phyloP scores from a whole-genome alignment of 2,329 filamentous ascomycete genomes.

The Scytalidium lignicola region DNA sequence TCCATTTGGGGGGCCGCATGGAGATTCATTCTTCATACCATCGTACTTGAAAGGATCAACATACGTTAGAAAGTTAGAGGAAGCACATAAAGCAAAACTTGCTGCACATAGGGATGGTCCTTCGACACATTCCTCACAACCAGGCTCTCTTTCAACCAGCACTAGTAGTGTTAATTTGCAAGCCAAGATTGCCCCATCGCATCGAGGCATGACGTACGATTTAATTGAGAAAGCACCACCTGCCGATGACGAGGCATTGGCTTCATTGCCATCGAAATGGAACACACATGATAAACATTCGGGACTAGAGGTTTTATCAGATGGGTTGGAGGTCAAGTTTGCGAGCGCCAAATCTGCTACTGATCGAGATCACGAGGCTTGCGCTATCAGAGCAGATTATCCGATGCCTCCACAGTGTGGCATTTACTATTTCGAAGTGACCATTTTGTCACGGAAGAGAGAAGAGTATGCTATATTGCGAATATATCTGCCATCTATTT shows the following conservation, averaged over 20 bases:
- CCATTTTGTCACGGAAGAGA: constrained; percentile 60
- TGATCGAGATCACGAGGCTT: constrained; percentile 68
- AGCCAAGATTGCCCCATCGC: constrained; percentile 53
- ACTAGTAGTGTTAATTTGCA: constrained; percentile 49
- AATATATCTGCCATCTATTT: neutral
- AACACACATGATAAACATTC: constrained; percentile 70
- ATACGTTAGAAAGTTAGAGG: constrained; percentile 72
- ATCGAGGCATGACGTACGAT: constrained; percentile 78
- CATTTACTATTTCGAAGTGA: constrained; percentile 87
- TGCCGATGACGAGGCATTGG: constrained; percentile 55
- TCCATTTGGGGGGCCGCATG: constrained; percentile 13
- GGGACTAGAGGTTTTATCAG: constrained; percentile 67
- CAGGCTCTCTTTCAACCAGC: constrained; percentile 46
- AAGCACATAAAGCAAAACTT: constrained; percentile 59
- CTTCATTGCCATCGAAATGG: constrained; percentile 77
- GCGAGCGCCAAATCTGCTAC: constrained; percentile 38
- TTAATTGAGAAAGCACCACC: constrained; percentile 70
- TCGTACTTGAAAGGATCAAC: constrained; percentile 76
- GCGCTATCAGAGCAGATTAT: constrained; percentile 75
- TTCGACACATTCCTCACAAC: constrained; percentile 38
- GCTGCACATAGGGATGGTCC: constrained; percentile 38
- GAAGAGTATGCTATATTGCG: constrained; percentile 50
- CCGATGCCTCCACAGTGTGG: constrained; percentile 86
- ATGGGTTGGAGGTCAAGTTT: constrained; percentile 68
- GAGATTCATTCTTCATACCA: constrained; percentile 66